Percentiles rank a stretch among this genome's conserved stretches.
Conservation (phyloP, 1,284 basidiomycete genomes). For the Garcileccinum viscosum region DNA sequence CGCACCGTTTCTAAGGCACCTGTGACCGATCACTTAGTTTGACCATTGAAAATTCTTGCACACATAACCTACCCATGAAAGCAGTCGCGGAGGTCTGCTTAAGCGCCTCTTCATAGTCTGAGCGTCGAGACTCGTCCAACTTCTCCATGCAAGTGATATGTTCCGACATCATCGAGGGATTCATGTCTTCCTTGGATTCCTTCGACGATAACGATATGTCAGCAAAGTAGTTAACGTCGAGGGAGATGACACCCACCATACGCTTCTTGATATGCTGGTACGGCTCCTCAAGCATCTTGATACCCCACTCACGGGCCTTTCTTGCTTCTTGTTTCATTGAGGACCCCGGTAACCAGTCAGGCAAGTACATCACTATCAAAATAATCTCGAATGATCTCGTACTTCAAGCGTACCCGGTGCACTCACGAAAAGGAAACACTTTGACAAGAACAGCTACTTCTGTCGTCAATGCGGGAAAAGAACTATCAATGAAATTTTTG, state of each 20-base stretch:
- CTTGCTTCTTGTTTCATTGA: slow-evolving; percentile 21
- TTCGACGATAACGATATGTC: not conserved
- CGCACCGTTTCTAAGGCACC: slow-evolving; percentile 32
- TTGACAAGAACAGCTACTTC: slow-evolving; percentile 24
- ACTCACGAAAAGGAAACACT: slow-evolving; percentile 31
- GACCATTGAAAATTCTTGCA: fast-evolving
- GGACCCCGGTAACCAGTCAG: slow-evolving; percentile 33
- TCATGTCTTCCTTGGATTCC: slow-evolving; percentile 13
- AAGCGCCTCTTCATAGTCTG: slow-evolving; percentile 24
- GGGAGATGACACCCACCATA: slow-evolving; percentile 12
- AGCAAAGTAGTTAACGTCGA: not conserved
- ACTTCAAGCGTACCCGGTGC: too few relatives aligned
- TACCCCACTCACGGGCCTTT: slow-evolving; percentile 16
- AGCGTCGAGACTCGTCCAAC: slow-evolving; percentile 11
- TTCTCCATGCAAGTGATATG: slow-evolving; percentile 29
- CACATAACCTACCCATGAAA: slow-evolving; percentile 25
- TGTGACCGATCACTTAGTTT: slow-evolving; percentile 1
- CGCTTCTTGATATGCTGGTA: slow-evolving; percentile 25
- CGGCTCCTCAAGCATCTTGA: slow-evolving; percentile 24
- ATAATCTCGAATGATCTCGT: not conserved
- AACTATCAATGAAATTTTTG: slow-evolving; percentile 20
- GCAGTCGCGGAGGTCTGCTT: slow-evolving; percentile 24
- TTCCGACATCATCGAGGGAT: slow-evolving; percentile 28
- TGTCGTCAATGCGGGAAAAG: slow-evolving; percentile 2
- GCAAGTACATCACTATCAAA: slow-evolving; percentile 25